Evolutionary conservation across 805 yeast genomes (phyloP), one percentile per base, ranked within the genome.

Genomic region (Ogataea nitratoaversa): DNA sequence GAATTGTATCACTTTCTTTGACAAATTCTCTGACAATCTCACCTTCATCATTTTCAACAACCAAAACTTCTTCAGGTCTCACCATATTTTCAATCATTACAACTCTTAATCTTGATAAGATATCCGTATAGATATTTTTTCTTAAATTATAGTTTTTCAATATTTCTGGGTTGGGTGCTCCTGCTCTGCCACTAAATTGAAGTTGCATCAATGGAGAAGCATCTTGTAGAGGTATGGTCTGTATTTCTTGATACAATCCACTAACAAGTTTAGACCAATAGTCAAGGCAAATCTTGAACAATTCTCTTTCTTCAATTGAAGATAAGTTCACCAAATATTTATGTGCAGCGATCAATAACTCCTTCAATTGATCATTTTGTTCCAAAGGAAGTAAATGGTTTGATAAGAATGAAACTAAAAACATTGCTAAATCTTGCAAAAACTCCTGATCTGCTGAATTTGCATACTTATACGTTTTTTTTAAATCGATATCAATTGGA

Each of bases 31-130:
- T 79, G 33, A 93, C 99, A 62, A 93, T 91, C 68, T 93, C 99
- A 53, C 99, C 99, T 67, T 93, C 99, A 65, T 93, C 99, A 61
- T 91, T 91, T 65, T 93, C 98, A 37, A 90, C 97, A 67, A 93
- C 79, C 42, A 93, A 73, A 40, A 93, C 99, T 67, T 93, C 99
- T 65, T 93, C 99, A 3, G 99, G 99, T 62, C 95, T 81, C 1
- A 87, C 99, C 99, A 93, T 93, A 56, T 85, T 85, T 65, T 90
- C 98, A 56, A 93, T 93, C 59, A 93, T 83, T n/a, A 95, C 95
- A 45, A 84, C 70, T 65, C 99, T 79, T 55, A 93, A 72, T 57
- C 81, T 81, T 4, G 96, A 82, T 52, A 93, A 74, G 32, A 93
- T 71, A 19, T 76, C 76, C n/a, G 79, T 70, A 59, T 93, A 93